These are phyloP conservation scores for Madurella fahalii DNA, from an alignment of 2,329 filamentous ascomycete species.

Conservation along the genomic window DNA sequence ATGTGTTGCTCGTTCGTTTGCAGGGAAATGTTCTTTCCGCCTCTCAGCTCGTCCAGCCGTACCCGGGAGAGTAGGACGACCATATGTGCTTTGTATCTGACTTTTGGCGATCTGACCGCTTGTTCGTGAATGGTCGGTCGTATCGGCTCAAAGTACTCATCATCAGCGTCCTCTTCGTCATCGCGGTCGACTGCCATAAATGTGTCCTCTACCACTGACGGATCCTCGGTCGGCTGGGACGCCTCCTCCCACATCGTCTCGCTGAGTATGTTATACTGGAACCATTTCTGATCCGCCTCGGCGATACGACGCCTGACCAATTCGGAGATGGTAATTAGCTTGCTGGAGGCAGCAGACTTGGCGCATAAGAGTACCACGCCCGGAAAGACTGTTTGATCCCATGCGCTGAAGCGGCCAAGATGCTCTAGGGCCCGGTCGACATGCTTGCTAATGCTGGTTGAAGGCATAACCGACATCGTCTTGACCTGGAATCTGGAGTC, in stretches of 20 bases:
- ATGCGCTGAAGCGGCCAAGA: constrained; percentile 34
- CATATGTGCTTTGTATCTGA: constrained; percentile 50
- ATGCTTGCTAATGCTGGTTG: constrained; percentile 55
- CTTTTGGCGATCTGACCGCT: constrained; percentile 41
- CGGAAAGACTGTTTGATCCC: constrained; percentile 25
- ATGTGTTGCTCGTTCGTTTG: constrained; percentile 40
- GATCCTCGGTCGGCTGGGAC: constrained; percentile 19
- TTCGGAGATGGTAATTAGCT: constrained; percentile 65
- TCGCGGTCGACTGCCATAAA: constrained; percentile 32
- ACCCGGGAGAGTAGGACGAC: constrained; percentile 55
- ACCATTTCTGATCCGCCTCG: constrained; percentile 45
- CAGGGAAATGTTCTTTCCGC: constrained; percentile 42
- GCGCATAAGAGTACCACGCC: constrained; percentile 48
- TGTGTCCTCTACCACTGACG: constrained; percentile 39
- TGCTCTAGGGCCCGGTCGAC: constrained; percentile 44
- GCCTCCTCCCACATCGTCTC: constrained; percentile 38
- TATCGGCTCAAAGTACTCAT: constrained; percentile 53
- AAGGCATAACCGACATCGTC: constrained; percentile 53
- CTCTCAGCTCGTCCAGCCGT: constrained; percentile 53
- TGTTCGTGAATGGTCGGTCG: constrained; percentile 51
- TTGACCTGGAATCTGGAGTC: constrained; percentile 47
- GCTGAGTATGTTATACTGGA: constrained; percentile 56
- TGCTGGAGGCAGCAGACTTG: constrained; percentile 50
- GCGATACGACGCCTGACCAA: constrained; percentile 56
- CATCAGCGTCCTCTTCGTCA: constrained; percentile 27